Evolutionary conservation across 2,329 filamentous ascomycete genomes (phyloP), one percentile per base, ranked within the genome.

Genomic region (Escovopsis sp.): DNA sequence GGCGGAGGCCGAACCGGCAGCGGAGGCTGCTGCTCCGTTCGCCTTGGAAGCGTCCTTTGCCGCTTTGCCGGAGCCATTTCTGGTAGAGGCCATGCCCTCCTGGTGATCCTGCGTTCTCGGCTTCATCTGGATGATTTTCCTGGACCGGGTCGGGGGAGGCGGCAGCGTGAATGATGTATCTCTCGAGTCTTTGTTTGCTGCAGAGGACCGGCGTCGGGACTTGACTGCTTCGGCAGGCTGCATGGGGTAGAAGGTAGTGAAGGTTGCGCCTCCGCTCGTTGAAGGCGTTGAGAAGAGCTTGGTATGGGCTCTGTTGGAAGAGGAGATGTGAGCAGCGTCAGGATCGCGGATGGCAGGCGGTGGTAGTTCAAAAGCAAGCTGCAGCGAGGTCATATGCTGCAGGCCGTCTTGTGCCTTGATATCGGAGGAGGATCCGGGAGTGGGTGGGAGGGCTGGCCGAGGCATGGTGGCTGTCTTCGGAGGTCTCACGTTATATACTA

Each of bases 51-150:
- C 42, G 27, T 47, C 45, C 40, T 50, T 51, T 8, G 21, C 9
- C 11, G 21, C 21, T 25, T 25, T 25, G 11, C 21, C 21, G 8
- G 21, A 8, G 9, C 21, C 21, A 25, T 25, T 25, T 11, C 11
- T 25, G 16, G 43, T 33, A 13, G 49, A 36, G 18, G 45, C 35
- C 31, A 39, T 35, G 42, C 42, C 40, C 29, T 50, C 46, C 16
- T 45, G 42, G 26, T 53, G 44, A 36, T 59, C 51, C 45, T 72
- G 61, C 21, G 56, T 48, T 18, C 63, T 59, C 14, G 72, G 88
- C 58, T 93, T 94, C 87, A 96, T 94, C 60, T 96, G 88, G 39
- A 96, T 96, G 53, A 98, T 96, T 62, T 92, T 96, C 49, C 88
- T 79, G 29, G 85, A 83, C 42, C 88, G 70, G 3, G 87, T 94